Base-by-base conservation (phyloP, 208 protist genomes). In the Cochliopodium minus region DNA sequence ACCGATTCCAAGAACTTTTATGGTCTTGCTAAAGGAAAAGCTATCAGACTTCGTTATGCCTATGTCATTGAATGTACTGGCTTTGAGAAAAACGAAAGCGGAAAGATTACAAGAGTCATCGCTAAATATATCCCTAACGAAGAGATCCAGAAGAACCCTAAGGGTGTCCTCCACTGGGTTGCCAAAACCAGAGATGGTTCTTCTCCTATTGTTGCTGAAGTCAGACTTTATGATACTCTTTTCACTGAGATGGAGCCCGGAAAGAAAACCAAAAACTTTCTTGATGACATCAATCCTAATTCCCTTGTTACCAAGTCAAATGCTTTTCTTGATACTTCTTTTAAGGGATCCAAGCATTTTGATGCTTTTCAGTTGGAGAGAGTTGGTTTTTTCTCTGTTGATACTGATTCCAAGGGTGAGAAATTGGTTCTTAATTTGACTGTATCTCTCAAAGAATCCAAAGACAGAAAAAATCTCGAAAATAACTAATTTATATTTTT, bases 341-440 rank as follows among this genome's bases (percentile, higher is more conserved):
- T 83, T 0, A 17, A 35, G 48, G 53, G 68, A 25, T 23, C 30
- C 1, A 65, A 77, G 56, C 11, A 32, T 20, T 65, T 58, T 32
- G 71, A 72, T 23, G 28, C 58, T 4, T 82, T 84, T 64, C 87
- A 92, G 67, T 91, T 92, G 60, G 86, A 93, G 67, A 72, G 87
- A 46, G 38, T 77, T 15, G 87, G 87, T 45, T 93, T 71, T 67
- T 93, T 92, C 71, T 48, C 53, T 35, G 58, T 76, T 13, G 88
- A 94, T 57, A 25, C 36, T 11, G 76, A 88, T 39, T 61, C 70
- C 10, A 83, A 58, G 17, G 0, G 51, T 13, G 66, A 68, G 25
- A 56, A 74, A 10, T 45, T 74, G 3, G 76, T 93, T n/a, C 89
- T 91, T 68, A 93, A 93, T 57, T 57, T 79, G 35, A 87, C 70